Evolutionary conservation across 257 asterid species (phyloP).

Genomic region (Fraxinus pennsylvanica): DNA sequence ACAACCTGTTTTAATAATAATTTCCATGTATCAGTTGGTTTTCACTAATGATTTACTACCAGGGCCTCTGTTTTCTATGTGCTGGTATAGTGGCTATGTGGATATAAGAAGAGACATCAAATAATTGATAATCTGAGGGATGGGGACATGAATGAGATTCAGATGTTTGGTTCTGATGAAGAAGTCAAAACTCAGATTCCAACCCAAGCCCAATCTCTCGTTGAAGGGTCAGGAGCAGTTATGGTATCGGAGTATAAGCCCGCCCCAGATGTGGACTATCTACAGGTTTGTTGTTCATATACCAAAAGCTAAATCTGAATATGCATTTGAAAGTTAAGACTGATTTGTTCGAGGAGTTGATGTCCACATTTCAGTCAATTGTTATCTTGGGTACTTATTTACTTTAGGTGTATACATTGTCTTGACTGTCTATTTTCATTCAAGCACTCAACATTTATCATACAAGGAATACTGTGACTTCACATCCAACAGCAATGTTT

Average conservation of each 20-base stretch:
- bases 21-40: slow-evolving; percentile 65
- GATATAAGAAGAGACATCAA: slow-evolving; percentile 48
- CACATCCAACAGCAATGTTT: not conserved
- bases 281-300: slow-evolving; percentile 63
- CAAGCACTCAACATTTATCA: not conserved
- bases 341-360: not conserved
- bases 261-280: slow-evolving; percentile 85
- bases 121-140: slow-evolving; percentile 39
- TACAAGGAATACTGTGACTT: not conserved
- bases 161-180: slow-evolving; percentile 77
- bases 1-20: slow-evolving; percentile 9
- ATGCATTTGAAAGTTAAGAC: not conserved
- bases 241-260: slow-evolving; percentile 75
- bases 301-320: not conserved
- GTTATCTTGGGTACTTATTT: not conserved
- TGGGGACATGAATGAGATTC: slow-evolving; percentile 49
- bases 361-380: not conserved
- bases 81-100: slow-evolving; percentile 90
- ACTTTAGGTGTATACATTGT: not conserved
- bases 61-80: slow-evolving; percentile 89
- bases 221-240: slow-evolving; percentile 83
- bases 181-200: slow-evolving; percentile 72
- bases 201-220: slow-evolving; percentile 78
- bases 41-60: slow-evolving; percentile 93
- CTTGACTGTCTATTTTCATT: not conserved